Evolutionary conservation across 148 eudicot genomes (phyloP).

Genomic region (Linanthus parryae): DNA sequence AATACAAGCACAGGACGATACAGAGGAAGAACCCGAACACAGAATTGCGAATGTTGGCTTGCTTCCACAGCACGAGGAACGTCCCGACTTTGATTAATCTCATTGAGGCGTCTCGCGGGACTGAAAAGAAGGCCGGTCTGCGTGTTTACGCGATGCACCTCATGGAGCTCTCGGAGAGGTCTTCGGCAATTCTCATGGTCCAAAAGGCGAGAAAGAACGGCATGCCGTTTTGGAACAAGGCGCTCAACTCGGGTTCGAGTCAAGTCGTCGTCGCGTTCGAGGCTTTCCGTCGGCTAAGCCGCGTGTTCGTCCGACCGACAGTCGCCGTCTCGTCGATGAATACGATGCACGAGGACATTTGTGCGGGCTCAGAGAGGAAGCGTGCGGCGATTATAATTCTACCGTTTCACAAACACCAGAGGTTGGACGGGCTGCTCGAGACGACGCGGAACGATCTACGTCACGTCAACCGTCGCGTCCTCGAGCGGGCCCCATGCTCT

Average conservation of each 20-base stretch:
- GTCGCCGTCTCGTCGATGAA: slow-evolving; percentile 59
- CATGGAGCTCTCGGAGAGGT: slow-evolving; percentile 76
- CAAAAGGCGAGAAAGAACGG: slow-evolving; percentile 66
- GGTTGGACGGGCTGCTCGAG: slow-evolving; percentile 62
- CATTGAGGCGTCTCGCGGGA: slow-evolving; percentile 70
- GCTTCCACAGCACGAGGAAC: slow-evolving; percentile 56
- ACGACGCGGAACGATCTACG: slow-evolving; percentile 53
- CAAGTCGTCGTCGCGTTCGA: slow-evolving; percentile 79
- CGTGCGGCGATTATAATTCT: slow-evolving; percentile 55
- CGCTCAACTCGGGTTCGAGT: slow-evolving; percentile 16
- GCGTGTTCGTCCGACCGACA: slow-evolving; percentile 55
- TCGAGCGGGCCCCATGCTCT: slow-evolving; percentile 59
- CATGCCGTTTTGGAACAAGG: slow-evolving; percentile 67
- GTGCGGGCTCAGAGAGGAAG: slow-evolving; percentile 51
- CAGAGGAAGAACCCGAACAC: slow-evolving; percentile 44
- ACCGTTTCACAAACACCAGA: slow-evolving; percentile 71
- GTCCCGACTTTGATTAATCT: slow-evolving; percentile 64
- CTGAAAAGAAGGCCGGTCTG: slow-evolving; percentile 44
- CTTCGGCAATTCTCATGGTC: slow-evolving; percentile 87
- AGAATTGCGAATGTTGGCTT: slow-evolving; percentile 51
- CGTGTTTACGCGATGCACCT: slow-evolving; percentile 82
- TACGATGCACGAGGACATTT: slow-evolving; percentile 65
- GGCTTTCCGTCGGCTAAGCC: slow-evolving; percentile 62
- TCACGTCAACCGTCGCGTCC: slow-evolving; percentile 44
- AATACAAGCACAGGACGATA: slow-evolving; percentile 48